Percentiles rank a stretch among this genome's conserved stretches.
These are phyloP conservation scores for Nemania abortiva DNA, from an alignment of 2,329 filamentous ascomycete species.

Conservation along the genomic window DNA sequence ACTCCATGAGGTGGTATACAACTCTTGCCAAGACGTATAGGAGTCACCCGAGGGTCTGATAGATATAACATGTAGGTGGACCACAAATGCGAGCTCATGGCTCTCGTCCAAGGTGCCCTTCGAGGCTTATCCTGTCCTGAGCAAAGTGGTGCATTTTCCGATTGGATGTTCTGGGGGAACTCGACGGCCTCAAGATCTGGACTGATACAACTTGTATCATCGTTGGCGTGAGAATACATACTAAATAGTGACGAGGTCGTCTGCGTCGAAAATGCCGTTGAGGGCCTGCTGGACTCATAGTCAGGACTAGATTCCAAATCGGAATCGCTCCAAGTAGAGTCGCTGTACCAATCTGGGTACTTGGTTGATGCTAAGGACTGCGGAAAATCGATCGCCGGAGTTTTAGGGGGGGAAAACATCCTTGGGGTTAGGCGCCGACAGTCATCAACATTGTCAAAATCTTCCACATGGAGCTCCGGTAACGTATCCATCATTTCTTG, in stretches of 20 bases:
- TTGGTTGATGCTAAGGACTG: constrained; percentile 60
- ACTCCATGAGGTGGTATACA: constrained; percentile 74
- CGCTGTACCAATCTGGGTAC: constrained; percentile 71
- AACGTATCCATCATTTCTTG: constrained; percentile 59
- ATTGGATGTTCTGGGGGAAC: constrained; percentile 41
- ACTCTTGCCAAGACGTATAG: constrained; percentile 72
- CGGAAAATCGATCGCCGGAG: constrained; percentile 64
- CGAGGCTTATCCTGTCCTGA: constrained; percentile 52
- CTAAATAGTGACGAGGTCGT: constrained; percentile 70
- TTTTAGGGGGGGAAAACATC: constrained; percentile 68
- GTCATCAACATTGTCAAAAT: constrained; percentile 49
- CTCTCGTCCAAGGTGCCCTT: constrained; percentile 72
- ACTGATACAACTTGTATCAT: constrained; percentile 67
- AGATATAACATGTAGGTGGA: constrained; percentile 73
- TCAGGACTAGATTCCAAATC: constrained; percentile 67
- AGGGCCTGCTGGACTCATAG: constrained; percentile 70
- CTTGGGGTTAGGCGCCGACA: constrained; percentile 55
- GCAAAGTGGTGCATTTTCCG: constrained; percentile 22
- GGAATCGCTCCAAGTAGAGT: constrained; percentile 67
- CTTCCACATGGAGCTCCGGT: constrained; percentile 53
- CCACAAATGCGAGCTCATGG: constrained; percentile 76
- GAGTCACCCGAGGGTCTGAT: constrained; percentile 75
- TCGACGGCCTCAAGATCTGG: constrained; percentile 60
- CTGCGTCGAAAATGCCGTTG: constrained; percentile 69
- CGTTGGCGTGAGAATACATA: constrained; percentile 66